Conservation (phyloP, 2,329 filamentous ascomycete species). For the Didymosphaeria variabile region DNA sequence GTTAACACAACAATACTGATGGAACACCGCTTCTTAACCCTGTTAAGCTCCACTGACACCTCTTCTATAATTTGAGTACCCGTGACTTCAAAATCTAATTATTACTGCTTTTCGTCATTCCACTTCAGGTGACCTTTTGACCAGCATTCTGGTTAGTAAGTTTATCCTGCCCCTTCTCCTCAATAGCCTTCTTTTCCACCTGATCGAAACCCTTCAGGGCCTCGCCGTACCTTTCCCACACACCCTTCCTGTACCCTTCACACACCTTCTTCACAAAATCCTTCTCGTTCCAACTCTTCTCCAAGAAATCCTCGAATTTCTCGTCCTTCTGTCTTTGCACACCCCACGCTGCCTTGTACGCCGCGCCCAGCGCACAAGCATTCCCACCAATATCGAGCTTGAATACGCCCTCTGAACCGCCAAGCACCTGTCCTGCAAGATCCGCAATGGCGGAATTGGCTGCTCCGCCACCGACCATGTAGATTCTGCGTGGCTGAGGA, state of each 20-base stretch:
- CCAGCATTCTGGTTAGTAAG: slow-evolving; percentile 17
- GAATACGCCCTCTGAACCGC: slow-evolving; percentile 88
- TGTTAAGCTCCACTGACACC: no score
- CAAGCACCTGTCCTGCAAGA: slow-evolving; percentile 86
- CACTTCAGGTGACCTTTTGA: slow-evolving; percentile 14
- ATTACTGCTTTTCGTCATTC: background rate
- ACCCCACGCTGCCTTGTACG: slow-evolving; percentile 96
- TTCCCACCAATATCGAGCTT: slow-evolving; percentile 94
- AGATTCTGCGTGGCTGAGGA: slow-evolving; percentile 86
- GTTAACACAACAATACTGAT: background rate
- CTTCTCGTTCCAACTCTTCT: slow-evolving; percentile 83
- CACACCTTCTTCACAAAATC: slow-evolving; percentile 84
- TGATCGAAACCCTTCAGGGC: slow-evolving; percentile 79
- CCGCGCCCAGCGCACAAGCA: slow-evolving; percentile 90
- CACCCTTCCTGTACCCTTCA: slow-evolving; percentile 77
- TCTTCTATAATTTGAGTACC: no score
- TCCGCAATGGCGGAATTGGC: slow-evolving; percentile 88
- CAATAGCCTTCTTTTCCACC: slow-evolving; percentile 75
- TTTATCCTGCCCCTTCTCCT: slow-evolving; percentile 41
- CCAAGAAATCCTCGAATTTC: slow-evolving; percentile 89
- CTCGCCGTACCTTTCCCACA: slow-evolving; percentile 80
- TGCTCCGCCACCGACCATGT: slow-evolving; percentile 92
- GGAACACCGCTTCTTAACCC: background rate
- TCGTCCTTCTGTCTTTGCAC: slow-evolving; percentile 72
- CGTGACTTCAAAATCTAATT: background rate